Base-by-base conservation (phyloP, 2,329 filamentous ascomycete species). In the Calonectria pseudoturangicola region DNA sequence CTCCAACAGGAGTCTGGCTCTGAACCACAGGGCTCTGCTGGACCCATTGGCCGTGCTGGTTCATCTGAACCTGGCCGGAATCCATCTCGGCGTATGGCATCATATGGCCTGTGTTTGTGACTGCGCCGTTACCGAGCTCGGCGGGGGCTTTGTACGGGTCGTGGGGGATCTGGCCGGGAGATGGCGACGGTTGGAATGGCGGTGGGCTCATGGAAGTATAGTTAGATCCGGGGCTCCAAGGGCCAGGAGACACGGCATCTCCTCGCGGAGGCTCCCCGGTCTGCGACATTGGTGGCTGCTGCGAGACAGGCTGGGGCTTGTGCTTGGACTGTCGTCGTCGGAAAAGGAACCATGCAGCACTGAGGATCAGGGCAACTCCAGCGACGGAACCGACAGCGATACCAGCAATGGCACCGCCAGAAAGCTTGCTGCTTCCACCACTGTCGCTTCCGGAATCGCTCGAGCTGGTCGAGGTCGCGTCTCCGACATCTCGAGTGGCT, bases 401-500 rank as follows among this genome's bases (percentile, higher is more conserved):
- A 21, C 87, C 87, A 4, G 79, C 83, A 56, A 88, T 87, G 10
- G 84, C 86, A 15, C 86, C 86, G 0, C 83, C 81, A 0, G 80
- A 60, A 10, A 66, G 27, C 33, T 68, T 13, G 62, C 62, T 7
- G 27, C 21, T n/a, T 21, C 36, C 8, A 68, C 56, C 56, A 13
- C 58, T 43, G 56, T 33, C 27, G 10, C 48, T 51, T 30, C 51
- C 54, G 12, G 54, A 60, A 13, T 21, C 58, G 2, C 39, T 28
- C 10, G 63, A 30, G 21, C 33, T 9, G 13, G 54, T 33, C 28
- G 60, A 47, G 30, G 28, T 56, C 10, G 74, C 70, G 16, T 65
- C 66, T 10, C 76, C 72, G 41, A 88, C 76, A 6, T 81, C 74
- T 30, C 90, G 86, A 4, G 90, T 92, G 0, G 91, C 86, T 8